Conservation (phyloP, 1,284 basidiomycete species). For the Pholiota adiposa region DNA sequence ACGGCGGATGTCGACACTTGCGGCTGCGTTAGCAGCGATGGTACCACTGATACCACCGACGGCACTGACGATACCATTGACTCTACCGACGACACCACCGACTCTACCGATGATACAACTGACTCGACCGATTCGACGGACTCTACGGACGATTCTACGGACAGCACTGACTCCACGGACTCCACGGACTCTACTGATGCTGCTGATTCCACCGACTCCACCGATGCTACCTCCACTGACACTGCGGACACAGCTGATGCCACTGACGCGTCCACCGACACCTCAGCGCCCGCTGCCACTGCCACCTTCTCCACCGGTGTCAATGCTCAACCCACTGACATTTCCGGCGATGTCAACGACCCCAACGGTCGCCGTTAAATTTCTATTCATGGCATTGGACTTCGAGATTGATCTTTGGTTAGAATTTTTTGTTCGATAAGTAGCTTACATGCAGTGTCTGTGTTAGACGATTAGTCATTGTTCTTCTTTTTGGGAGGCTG, state of each 20-base stretch:
- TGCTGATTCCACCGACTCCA: conserved; percentile 15
- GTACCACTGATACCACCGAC: conserved; percentile 8
- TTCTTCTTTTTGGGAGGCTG: conserved; percentile 5
- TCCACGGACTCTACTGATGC: conserved; percentile 10
- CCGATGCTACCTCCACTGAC: conserved; percentile 13
- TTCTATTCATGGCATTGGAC: neutral
- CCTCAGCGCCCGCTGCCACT: conserved; percentile 13
- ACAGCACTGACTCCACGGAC: neutral
- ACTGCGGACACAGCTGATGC: conserved; percentile 9
- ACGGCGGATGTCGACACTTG: conserved; percentile 39
- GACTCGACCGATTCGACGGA: conserved; percentile 8
- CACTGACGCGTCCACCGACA: conserved; percentile 21
- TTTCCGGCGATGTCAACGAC: conserved; percentile 34
- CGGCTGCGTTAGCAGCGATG: conserved; percentile 29
- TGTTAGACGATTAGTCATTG: conserved; percentile 16
- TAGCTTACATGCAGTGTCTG: conserved; percentile 17
- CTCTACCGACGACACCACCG: conserved; percentile 12
- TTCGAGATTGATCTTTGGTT: neutral
- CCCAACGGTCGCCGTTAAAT: conserved; percentile 25
- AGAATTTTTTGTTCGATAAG: conserved; percentile 5
- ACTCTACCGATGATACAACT: conserved; percentile 10
- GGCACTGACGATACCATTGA: conserved; percentile 14
- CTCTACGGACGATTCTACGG: neutral
- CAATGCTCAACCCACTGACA: conserved; percentile 29
- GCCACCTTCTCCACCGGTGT: conserved; percentile 18